phyloP scores from a whole-genome alignment of 495 filamentous ascomycete genomes.

The Astrocystis sublimbata region DNA sequence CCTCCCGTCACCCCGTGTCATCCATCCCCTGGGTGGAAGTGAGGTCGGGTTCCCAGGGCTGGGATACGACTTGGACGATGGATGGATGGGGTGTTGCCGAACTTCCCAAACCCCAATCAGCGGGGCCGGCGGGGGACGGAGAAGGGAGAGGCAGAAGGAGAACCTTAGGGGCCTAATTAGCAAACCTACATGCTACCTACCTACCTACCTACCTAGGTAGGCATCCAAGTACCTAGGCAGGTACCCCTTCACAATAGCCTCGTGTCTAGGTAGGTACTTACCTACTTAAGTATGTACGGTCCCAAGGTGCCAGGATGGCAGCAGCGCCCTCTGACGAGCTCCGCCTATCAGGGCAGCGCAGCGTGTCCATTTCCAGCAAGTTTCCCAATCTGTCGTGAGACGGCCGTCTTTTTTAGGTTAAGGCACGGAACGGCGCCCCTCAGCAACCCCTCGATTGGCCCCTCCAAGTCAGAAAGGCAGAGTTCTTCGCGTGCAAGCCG shows the following conservation, averaged over 20 bases:
- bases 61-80: no score
- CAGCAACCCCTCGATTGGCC: neutral
- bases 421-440: no score
- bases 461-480: neutral
- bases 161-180: neutral
- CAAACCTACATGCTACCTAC: no score
- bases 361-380: slow-evolving; percentile 5
- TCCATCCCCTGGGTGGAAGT: neutral
- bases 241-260: no score
- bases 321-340: neutral
- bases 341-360: neutral
- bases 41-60: no score
- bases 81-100: no score
- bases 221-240: no score
- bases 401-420: neutral
- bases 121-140: no score
- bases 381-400: neutral
- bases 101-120: slow-evolving; percentile 15
- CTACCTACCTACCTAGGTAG: no score
- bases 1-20: neutral
- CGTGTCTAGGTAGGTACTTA: no score
- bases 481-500: neutral
- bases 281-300: no score
- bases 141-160: no score
- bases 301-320: neutral